A percentile compares a stretch with the other conserved stretches of the same genome.
phyloP scores from a whole-genome alignment of 495 filamentous ascomycete species.

The Lentithecium fluviatile region DNA sequence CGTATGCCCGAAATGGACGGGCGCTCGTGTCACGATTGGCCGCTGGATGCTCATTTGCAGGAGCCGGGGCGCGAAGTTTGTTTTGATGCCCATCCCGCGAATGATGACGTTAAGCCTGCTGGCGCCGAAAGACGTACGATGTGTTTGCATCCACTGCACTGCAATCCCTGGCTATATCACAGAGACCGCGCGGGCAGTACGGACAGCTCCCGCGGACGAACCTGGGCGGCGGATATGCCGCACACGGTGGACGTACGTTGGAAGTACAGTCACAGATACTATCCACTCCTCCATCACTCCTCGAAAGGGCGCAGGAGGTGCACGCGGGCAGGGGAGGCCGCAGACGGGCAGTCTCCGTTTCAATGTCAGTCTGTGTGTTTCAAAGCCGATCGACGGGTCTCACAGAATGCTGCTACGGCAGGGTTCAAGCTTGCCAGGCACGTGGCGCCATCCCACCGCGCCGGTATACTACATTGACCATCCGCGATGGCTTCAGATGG shows the following conservation, averaged over 20 bases:
- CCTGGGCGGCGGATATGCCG: too few species aligned
- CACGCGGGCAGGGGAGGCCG: slow-evolving; percentile 3
- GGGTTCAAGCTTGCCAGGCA: slow-evolving; percentile 22
- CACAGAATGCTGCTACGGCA: slow-evolving; percentile 18
- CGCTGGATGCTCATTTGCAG: background rate
- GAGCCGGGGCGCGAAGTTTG: background rate
- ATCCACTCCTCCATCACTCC: too few species aligned
- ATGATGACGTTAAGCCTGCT: background rate
- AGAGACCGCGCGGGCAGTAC: too few species aligned
- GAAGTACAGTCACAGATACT: too few species aligned
- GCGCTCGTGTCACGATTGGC: background rate
- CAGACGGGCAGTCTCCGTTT: slow-evolving; percentile 4
- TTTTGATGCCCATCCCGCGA: background rate
- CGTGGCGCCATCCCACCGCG: slow-evolving; percentile 29
- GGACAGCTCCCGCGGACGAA: too few species aligned
- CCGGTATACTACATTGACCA: slow-evolving; percentile 7
- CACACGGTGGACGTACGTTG: too few species aligned
- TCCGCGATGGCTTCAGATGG: background rate
- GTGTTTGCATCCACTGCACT: background rate
- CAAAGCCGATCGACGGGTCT: slow-evolving; percentile 30
- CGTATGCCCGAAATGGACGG: background rate
- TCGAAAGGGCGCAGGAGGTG: slow-evolving; percentile 20
- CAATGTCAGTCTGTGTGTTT: slow-evolving; percentile 30
- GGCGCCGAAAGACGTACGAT: too few species aligned
- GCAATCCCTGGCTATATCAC: too few species aligned